phyloP scores from a whole-genome alignment of 2,329 filamentous ascomycete genomes.

The Rutstroemia sp. region DNA sequence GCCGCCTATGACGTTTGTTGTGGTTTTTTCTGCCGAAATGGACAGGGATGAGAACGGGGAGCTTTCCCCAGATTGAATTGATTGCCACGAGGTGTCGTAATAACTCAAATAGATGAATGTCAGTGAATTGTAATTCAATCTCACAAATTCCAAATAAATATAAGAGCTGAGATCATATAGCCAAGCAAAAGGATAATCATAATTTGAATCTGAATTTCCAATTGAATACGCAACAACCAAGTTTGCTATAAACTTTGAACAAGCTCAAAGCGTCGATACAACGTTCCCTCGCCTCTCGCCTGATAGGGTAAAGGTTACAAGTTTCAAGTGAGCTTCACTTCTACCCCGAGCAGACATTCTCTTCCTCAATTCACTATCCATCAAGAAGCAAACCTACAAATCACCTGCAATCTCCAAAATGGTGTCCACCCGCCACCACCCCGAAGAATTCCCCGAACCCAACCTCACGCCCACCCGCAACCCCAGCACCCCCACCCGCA shows the following conservation, averaged over 20 bases:
- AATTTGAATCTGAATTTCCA: no score
- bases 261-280: neutral
- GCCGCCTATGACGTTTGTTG: slow-evolving; percentile 9
- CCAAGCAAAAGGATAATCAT: no score
- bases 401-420: neutral
- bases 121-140: no score
- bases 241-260: no score
- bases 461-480: slow-evolving; percentile 21
- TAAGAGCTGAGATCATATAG: no score
- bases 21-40: neutral
- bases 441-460: slow-evolving; percentile 38
- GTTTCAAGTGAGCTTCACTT: neutral
- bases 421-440: slow-evolving; percentile 50
- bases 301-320: neutral
- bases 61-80: slow-evolving; percentile 9
- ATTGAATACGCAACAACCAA: no score
- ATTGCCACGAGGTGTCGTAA: neutral
- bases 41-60: slow-evolving; percentile 6
- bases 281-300: no score
- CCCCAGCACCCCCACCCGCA: slow-evolving; percentile 10
- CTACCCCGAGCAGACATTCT: neutral
- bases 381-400: slow-evolving; percentile 19
- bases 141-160: no score
- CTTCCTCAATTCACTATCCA: slow-evolving; percentile 6
- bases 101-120: no score